A percentile compares a stretch with the other conserved stretches of the same genome.
Evolutionary conservation across 2,329 filamentous ascomycete genomes (phyloP).

Genomic region (Ophiostoma piceae): DNA sequence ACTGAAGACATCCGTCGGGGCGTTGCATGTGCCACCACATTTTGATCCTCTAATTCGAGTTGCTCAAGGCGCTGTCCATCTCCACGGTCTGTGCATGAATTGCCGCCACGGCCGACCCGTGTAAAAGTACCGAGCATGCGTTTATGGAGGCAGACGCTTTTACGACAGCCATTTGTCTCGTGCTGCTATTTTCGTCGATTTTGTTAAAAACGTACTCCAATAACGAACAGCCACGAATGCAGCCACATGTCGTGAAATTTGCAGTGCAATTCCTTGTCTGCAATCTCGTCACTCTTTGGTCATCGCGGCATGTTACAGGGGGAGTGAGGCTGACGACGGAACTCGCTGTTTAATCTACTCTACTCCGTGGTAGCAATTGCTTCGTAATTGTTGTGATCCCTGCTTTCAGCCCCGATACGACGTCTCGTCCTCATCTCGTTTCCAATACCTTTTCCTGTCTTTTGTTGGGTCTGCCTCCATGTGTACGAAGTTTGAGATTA

Average conservation of each 20-base stretch:
- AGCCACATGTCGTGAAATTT: not conserved
- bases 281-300: not conserved
- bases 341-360: not conserved
- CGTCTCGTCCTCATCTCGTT: constrained; percentile 6
- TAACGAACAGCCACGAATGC: not conserved
- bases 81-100: not conserved
- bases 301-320: not conserved
- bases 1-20: not conserved
- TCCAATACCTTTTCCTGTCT: not conserved
- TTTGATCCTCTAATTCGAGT: not conserved
- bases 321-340: not conserved
- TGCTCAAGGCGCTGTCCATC: not conserved
- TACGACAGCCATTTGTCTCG: not conserved
- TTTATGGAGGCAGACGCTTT: not conserved
- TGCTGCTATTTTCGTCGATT: not conserved
- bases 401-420: constrained; percentile 5
- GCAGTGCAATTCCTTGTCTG: not conserved
- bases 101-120: not conserved
- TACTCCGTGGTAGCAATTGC: not conserved
- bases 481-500: not conserved
- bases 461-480: not conserved
- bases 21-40: not conserved
- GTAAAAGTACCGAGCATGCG: not conserved
- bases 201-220: not conserved
- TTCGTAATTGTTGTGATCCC: not conserved